Evolutionary conservation across 257 asterid species (phyloP).

Genomic region (Knoxia roxburghii): DNA sequence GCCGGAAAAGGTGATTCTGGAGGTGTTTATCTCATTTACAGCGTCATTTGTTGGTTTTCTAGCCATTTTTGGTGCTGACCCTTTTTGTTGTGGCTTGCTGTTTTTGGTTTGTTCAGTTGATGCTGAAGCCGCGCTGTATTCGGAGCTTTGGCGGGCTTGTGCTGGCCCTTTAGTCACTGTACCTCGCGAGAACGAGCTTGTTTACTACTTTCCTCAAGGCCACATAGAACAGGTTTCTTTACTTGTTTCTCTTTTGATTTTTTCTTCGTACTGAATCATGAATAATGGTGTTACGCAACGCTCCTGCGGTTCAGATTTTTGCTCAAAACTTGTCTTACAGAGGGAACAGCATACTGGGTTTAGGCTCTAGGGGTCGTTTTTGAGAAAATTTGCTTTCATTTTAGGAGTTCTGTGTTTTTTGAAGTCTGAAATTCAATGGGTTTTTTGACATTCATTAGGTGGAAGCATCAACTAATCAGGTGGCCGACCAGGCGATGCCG

Average conservation of each 20-base stretch:
- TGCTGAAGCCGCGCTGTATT: constrained; percentile 72
- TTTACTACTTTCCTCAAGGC: constrained; percentile 93
- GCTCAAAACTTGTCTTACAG: background rate
- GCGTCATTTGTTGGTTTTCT: background rate
- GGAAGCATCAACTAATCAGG: constrained; percentile 94
- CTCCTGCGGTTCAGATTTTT: background rate
- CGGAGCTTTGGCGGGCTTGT: constrained; percentile 93
- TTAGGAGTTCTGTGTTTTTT: background rate
- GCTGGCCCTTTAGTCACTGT: constrained; percentile 97
- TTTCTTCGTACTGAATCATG: background rate
- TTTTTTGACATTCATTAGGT: constrained; percentile 49
- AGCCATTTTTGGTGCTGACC: background rate
- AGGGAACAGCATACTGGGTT: background rate
- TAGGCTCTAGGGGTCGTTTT: background rate
- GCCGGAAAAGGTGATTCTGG: constrained; percentile 39
- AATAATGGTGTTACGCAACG: no score
- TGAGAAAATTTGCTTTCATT: background rate
- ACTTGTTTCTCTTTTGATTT: no score
- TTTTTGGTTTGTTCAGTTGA: constrained; percentile 36
- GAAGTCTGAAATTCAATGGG: background rate
- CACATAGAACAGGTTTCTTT: constrained; percentile 85
- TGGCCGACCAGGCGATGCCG: constrained; percentile 93
- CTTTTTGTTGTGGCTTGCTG: background rate
- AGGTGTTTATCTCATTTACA: background rate
- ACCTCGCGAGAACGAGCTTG: constrained; percentile 75